These are phyloP conservation scores for Alternaria sp. DNA, from an alignment of 2,329 filamentous ascomycete genomes.

Conservation along the genomic window DNA sequence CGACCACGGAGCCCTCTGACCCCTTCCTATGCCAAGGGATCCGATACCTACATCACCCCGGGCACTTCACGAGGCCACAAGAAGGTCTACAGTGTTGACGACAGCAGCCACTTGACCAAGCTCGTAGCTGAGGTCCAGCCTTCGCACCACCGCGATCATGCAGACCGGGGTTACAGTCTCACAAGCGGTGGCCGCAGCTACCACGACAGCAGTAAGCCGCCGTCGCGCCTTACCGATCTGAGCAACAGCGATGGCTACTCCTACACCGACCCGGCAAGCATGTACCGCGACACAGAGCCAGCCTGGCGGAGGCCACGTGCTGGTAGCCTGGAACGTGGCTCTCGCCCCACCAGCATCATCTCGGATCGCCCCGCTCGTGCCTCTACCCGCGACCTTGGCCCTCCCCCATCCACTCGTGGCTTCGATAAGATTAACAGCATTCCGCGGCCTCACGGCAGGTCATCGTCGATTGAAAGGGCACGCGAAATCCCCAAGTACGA, in stretches of 20 bases:
- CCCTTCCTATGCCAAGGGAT: conserved; percentile 45
- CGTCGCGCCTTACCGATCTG: conserved; percentile 45
- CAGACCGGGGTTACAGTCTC: conserved; percentile 34
- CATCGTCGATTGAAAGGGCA: conserved; percentile 46
- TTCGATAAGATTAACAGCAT: conserved; percentile 70
- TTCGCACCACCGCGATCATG: conserved; percentile 38
- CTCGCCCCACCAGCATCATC: conserved; percentile 57
- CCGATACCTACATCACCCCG: conserved; percentile 52
- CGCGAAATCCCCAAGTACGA: conserved; percentile 48
- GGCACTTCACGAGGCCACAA: conserved; percentile 50
- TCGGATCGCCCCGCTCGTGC: conserved; percentile 50
- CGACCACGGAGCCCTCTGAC: conserved; percentile 55
- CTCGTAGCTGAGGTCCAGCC: conserved; percentile 52
- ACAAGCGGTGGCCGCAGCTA: conserved; percentile 47
- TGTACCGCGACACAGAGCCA: conserved; percentile 62
- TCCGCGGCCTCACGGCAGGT: conserved; percentile 34
- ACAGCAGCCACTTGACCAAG: conserved; percentile 51
- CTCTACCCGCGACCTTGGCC: conserved; percentile 54
- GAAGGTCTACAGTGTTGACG: conserved; percentile 60
- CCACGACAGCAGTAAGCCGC: conserved; percentile 38
- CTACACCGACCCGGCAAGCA: conserved; percentile 60
- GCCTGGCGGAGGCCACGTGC: conserved; percentile 56
- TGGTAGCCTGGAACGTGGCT: conserved; percentile 57
- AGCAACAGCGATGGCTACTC: conserved; percentile 58
- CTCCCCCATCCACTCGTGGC: conserved; percentile 73